Evolutionary conservation across 2,329 filamentous ascomycete species (phyloP), one percentile per base, ranked within the genome.

Genomic region (Mycosphaerella arachidis): DNA sequence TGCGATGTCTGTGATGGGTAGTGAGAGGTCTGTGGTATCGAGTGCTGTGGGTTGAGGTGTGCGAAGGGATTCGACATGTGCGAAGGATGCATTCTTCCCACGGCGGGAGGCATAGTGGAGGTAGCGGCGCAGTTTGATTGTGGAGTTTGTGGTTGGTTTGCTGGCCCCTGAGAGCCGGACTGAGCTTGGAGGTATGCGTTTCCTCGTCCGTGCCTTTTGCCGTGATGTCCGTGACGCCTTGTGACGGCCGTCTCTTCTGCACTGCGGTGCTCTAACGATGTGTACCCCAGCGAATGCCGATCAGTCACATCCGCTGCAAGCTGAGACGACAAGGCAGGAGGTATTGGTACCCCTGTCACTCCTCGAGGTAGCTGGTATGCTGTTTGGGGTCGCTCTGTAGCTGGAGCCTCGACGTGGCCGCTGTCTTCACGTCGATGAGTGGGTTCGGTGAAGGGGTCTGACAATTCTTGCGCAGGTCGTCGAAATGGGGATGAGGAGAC

Each of bases 31-130:
- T 67, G 68, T 29, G 70, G 70, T 51, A 72, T 67, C 24, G 70
- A 59, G 57, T 73, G 73, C 12, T 74, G 78, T 66, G 69, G 80
- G 66, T 82, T 82, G 55, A 84, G 76, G 66, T 85, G 81, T 50
- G 79, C 75, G 72, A 86, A 87, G 29, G 84, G 83, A 65, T 82
- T 84, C 48, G 80, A 83, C 64, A 84, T 75, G 70, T 80, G 82
- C 72, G 79, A 83, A 72, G 75, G 81, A 72, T 80, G 82, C 72
- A 84, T 86, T 70, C 84, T 78, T 72, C 79, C 79, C 68, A 81
- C 80, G 63, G 82, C 80, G 71, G 83, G 83, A 72, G 84, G 81
- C 84, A 86, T 87, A 46, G 63, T 75, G 66, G 53, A 46, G 6
- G 30, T 35, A 4, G 20, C 18, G 40, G 7, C 40, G 13, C n/a